These are phyloP conservation scores for Russula sp. DNA, from an alignment of 768 basidiomycete genomes.

Conservation along the genomic window DNA sequence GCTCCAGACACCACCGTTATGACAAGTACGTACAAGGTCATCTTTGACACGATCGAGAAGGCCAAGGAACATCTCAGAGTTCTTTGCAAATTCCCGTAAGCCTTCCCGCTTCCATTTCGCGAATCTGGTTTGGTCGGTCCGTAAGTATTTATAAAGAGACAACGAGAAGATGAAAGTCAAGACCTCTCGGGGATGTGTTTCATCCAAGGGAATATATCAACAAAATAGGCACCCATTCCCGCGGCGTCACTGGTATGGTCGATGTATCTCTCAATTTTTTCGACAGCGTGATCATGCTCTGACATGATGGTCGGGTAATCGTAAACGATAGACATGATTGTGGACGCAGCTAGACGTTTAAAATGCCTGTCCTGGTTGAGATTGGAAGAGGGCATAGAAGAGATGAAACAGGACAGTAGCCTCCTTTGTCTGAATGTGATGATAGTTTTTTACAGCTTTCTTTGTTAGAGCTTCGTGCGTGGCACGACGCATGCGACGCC, in stretches of 20 bases:
- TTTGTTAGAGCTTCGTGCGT: constrained; percentile 37
- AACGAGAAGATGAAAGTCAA: neutral
- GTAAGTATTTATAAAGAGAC: neutral
- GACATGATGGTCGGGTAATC: constrained; percentile 20
- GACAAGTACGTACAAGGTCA: constrained; percentile 2
- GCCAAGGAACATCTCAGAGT: constrained; percentile 8
- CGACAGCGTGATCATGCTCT: neutral
- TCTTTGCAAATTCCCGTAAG: neutral
- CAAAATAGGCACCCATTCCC: neutral
- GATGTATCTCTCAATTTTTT: constrained; percentile 3
- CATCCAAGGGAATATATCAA: constrained; percentile 17
- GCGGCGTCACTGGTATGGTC: neutral
- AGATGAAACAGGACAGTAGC: constrained; percentile 34
- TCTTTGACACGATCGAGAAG: constrained; percentile 6
- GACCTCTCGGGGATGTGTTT: constrained; percentile 10
- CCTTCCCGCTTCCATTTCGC: constrained; percentile 19
- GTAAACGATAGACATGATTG: constrained; percentile 34
- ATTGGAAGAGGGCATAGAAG: constrained; percentile 33
- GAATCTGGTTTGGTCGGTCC: neutral
- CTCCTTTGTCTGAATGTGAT: constrained; percentile 35
- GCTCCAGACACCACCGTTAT: too few relatives aligned
- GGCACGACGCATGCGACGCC: constrained; percentile 37
- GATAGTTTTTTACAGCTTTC: constrained; percentile 28
- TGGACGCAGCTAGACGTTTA: constrained; percentile 32
- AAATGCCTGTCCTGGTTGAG: constrained; percentile 35